Evolutionary conservation across 2,329 filamentous ascomycete genomes (phyloP), one percentile per base, ranked within the genome.

Genomic region (Keithomyces neogunnii): DNA sequence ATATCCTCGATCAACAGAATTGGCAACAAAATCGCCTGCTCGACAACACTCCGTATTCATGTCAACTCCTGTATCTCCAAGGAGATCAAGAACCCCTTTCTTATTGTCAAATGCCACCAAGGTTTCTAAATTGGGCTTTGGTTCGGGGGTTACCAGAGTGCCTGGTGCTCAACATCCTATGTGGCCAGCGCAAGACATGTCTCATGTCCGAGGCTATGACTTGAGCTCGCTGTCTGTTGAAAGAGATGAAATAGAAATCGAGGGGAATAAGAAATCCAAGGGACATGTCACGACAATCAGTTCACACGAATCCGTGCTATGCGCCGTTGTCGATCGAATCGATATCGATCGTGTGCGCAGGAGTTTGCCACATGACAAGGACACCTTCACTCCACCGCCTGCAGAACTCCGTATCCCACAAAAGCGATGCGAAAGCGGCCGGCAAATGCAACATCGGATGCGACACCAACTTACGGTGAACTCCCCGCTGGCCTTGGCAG

Each of bases 121-220:
- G 11, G 40, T 69, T 13, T 69, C 73, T 0, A 67, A 70, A 10
- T 75, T 78, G 53, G 74, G 77, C 3, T 60, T 65, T 30, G 75
- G 68, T 50, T 70, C 71, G 4, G 59, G 65, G 3, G 72, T 70
- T 0, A 60, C 81, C 4, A 88, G 81, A 59, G 73, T 85, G n/a
- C 81, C 84, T 0, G 87, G 86, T 2, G 75, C 84, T 7, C 71
- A 73, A 55, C 75, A 87, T 50, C 79, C 88, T 3, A 73, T 81
- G n/a, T 93, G 88, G 85, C 88, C 88, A 38, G 77, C 80, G 47
- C 74, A 76, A 55, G 85, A 74, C 5, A 81, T 81, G 62, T 68
- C 75, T 1, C 86, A 89, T 63, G 68, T 90, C 42, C 78, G 84
- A 50, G 82, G 78, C 5, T 51, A 59, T 36, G 57, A 57, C 11